phyloP scores from a whole-genome alignment of 2,329 filamentous ascomycete genomes.

The Colletotrichum caudatum region DNA sequence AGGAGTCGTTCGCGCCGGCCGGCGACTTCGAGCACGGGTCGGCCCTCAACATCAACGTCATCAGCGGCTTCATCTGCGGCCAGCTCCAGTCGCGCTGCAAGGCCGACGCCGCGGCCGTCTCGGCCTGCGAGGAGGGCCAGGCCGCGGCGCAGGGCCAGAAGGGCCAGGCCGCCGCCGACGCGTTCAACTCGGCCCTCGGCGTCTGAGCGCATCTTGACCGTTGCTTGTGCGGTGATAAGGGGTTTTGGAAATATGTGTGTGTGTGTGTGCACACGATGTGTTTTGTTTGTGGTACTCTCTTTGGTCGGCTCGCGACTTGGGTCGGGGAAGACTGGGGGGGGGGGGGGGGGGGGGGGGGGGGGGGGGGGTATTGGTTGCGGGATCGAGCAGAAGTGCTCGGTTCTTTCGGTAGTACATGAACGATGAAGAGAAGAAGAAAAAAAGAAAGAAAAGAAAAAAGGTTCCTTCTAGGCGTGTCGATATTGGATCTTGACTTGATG shows the following conservation, averaged over 20 bases:
- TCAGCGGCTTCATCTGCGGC: constrained; percentile 61
- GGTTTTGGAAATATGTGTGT: background rate
- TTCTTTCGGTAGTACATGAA: background rate
- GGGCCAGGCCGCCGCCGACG: constrained; percentile 45
- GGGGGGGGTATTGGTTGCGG: background rate
- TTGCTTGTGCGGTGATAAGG: background rate
- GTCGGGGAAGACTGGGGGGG: too few relatives aligned
- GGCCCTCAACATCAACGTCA: constrained; percentile 54
- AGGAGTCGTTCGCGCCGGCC: constrained; percentile 56
- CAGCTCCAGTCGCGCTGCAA: constrained; percentile 51
- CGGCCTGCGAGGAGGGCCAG: constrained; percentile 42
- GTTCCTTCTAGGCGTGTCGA: background rate
- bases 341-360: too few relatives aligned
- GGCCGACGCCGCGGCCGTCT: constrained; percentile 43
- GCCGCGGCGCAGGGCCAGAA: constrained; percentile 43
- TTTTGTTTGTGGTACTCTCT: background rate
- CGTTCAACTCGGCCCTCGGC: constrained; percentile 44
- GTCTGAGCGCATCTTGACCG: background rate
- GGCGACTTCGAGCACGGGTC: constrained; percentile 65
- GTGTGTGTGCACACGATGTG: background rate
- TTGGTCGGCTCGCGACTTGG: background rate
- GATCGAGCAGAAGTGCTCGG: background rate
- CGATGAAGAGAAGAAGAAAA: background rate
- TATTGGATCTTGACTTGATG: too few relatives aligned
- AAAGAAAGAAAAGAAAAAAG: too few relatives aligned